A percentile compares a stretch with the other conserved stretches of the same genome.
phyloP scores from a whole-genome alignment of 345 rosid species.

The Linum usitatissimum region DNA sequence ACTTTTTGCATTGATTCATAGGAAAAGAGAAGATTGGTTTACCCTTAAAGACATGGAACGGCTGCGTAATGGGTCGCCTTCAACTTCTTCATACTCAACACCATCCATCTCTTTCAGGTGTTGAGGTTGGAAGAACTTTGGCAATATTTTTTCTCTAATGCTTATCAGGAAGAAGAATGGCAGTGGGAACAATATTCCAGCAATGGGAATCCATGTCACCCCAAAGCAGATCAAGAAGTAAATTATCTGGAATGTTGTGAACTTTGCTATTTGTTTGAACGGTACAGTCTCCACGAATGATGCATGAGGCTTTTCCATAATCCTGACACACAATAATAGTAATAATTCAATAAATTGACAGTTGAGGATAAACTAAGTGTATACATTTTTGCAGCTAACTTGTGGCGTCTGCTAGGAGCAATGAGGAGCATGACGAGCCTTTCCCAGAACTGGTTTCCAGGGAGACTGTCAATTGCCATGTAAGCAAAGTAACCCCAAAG shows the following conservation, averaged over 20 bases:
- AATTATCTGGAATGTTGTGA: slow-evolving; percentile 50
- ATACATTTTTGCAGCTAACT: slow-evolving; percentile 25
- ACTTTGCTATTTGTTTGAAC: slow-evolving; percentile 35
- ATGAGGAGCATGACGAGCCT: slow-evolving; percentile 57
- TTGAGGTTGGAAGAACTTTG: slow-evolving; percentile 37
- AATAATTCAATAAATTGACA: slow-evolving; percentile 1
- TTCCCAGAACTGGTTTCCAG: slow-evolving; percentile 84
- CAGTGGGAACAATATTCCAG: slow-evolving; percentile 73
- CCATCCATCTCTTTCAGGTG: slow-evolving; percentile 65
- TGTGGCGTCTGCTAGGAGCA: slow-evolving; percentile 48
- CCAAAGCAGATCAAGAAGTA: slow-evolving; percentile 64
- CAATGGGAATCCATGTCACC: slow-evolving; percentile 78
- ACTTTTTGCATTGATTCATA: neutral
- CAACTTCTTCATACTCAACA: slow-evolving; percentile 68
- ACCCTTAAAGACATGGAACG: slow-evolving; percentile 27
- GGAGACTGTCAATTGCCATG: slow-evolving; percentile 91
- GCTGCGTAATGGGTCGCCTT: slow-evolving; percentile 34
- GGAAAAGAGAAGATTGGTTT: neutral
- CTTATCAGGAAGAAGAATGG: slow-evolving; percentile 70
- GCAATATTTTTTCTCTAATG: slow-evolving; percentile 59
- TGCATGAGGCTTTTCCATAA: slow-evolving; percentile 57
- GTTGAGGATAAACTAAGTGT: neutral
- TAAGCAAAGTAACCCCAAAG: slow-evolving; percentile 85
- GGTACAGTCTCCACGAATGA: slow-evolving; percentile 75
- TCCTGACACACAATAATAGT: slow-evolving; percentile 27